Evolutionary conservation across 139 green algal genomes (phyloP), one percentile per base, ranked within the genome.

Genomic region (Marvania coccoides): DNA sequence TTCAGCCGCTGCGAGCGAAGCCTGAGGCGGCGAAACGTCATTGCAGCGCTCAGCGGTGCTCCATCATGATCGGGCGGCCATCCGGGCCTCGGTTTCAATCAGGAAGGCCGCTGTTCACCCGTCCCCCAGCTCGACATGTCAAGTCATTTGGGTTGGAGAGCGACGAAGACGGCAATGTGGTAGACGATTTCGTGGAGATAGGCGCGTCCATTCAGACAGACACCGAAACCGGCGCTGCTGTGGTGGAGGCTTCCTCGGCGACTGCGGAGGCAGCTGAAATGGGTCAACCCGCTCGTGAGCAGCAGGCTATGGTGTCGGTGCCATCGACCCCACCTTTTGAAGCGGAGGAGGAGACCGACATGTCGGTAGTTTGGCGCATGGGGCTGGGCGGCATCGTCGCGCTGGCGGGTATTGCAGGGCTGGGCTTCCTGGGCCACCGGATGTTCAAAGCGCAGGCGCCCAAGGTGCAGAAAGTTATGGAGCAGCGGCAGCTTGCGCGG

Each of bases 401-500:
- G 0, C 64, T 81, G 31, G 74, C 56, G 2, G 63, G 47, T 0
- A 31, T 81, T 19, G 74, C 63, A 0, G 71, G 63, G 2, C 58
- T 75, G 6, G 67, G 51, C 29, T 76, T 80, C 39, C 28, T 81
- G 34, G 74, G 55, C 12, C 71, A 80, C 29, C 55, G 61, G 13
- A 23, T 80, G 7, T 74, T 55, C 47, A 71, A 58, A 38, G 56
- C 40, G 40, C 63, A 81, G 48, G 63, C 65, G 31, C 70, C 70
- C 26, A 77, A 77, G 53, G 62, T 77, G 10, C 70, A 77, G 36
- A 67, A 77, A 53, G 80, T 37, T 6, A 75, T 81, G 58, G 63
- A 84, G 33, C 40, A 81, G 23, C 83, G 85, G 74, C 51, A 71
- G 45, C 73, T 95, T 51, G 81, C 87, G 53, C 69, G 67, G 6